Conservation (phyloP, 139 green algal species). For the Bryopsis sp. region DNA sequence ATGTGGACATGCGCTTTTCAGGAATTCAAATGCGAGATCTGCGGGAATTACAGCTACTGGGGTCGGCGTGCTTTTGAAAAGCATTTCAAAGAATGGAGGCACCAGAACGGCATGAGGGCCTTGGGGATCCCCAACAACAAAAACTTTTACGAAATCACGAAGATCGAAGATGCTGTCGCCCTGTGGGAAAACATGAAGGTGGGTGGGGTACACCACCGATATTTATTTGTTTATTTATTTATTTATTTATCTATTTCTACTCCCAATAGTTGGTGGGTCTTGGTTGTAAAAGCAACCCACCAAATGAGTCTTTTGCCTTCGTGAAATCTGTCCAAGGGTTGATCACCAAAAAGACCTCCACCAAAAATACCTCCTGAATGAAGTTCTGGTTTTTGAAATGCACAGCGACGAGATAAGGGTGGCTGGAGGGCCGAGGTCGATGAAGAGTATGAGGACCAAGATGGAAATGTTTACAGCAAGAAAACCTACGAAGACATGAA, state of each 20-base stretch:
- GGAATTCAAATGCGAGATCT: slow-evolving; percentile 97
- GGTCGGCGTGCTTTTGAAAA: slow-evolving; percentile 90
- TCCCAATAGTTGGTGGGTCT: too few species aligned
- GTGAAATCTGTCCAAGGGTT: too few species aligned
- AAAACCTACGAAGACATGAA: slow-evolving; percentile 82
- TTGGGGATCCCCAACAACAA: slow-evolving; percentile 96
- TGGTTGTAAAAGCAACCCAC: too few species aligned
- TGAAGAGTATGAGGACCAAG: slow-evolving; percentile 73
- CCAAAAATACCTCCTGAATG: too few species aligned
- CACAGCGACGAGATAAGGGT: slow-evolving; percentile 40
- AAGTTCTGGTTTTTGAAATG: too few species aligned
- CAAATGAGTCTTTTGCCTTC: too few species aligned
- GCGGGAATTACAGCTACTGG: slow-evolving; percentile 87
- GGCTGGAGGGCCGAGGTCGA: slow-evolving; percentile 61
- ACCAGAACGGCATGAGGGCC: slow-evolving; percentile 85
- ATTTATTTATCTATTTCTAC: too few species aligned
- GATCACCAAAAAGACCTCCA: too few species aligned
- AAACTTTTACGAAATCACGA: slow-evolving; percentile 83
- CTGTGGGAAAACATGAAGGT: slow-evolving; percentile 75
- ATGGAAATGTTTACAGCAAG: slow-evolving; percentile 87
- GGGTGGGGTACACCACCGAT: neutral
- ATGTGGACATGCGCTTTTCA: slow-evolving; percentile 75
- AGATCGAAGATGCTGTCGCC: slow-evolving; percentile 76
- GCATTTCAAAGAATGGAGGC: slow-evolving; percentile 92
- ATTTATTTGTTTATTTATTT: neutral